phyloP scores from a whole-genome alignment of 192 early-diverging fungal genomes.

The Coemansia sp. region DNA sequence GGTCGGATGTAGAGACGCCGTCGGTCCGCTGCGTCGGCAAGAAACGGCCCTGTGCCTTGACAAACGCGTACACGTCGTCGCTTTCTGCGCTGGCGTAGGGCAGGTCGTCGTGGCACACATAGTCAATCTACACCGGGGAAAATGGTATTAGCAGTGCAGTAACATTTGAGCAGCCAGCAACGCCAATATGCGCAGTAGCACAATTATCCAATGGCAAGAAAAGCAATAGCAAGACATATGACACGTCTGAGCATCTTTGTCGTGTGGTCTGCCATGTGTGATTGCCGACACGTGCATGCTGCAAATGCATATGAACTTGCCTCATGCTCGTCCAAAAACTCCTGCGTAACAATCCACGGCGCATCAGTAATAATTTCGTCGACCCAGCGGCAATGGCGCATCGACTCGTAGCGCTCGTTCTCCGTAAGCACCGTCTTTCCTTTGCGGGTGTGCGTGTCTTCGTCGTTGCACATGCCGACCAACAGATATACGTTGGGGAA shows the following conservation, averaged over 20 bases:
- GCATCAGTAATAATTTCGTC: slow-evolving; percentile 75
- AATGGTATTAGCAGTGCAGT: slow-evolving; percentile 2
- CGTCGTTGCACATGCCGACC: slow-evolving; percentile 75
- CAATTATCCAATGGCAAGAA: not conserved
- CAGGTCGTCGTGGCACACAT: slow-evolving; percentile 79
- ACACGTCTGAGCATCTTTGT: not conserved
- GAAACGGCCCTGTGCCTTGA: slow-evolving; percentile 69
- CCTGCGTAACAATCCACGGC: slow-evolving; percentile 74
- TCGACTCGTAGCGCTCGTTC: slow-evolving; percentile 70
- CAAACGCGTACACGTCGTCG: slow-evolving; percentile 75
- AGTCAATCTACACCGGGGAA: slow-evolving; percentile 60
- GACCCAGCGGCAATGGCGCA: slow-evolving; percentile 83
- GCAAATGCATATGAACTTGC: slow-evolving; percentile 18
- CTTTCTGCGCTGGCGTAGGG: slow-evolving; percentile 70
- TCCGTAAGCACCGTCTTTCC: slow-evolving; percentile 81
- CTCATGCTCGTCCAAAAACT: slow-evolving; percentile 69
- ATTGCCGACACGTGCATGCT: not conserved
- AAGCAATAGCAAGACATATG: not conserved
- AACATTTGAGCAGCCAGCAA: slow-evolving; percentile 2
- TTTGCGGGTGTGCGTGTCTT: slow-evolving; percentile 70
- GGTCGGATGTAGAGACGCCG: slow-evolving; percentile 74
- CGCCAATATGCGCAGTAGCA: slow-evolving; percentile 4
- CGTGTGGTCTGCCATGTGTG: not conserved
- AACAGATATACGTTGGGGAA: slow-evolving; percentile 73
- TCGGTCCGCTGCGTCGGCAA: slow-evolving; percentile 72